phyloP scores from a whole-genome alignment of 140 eudicot species.

The Cichorium intybus region DNA sequence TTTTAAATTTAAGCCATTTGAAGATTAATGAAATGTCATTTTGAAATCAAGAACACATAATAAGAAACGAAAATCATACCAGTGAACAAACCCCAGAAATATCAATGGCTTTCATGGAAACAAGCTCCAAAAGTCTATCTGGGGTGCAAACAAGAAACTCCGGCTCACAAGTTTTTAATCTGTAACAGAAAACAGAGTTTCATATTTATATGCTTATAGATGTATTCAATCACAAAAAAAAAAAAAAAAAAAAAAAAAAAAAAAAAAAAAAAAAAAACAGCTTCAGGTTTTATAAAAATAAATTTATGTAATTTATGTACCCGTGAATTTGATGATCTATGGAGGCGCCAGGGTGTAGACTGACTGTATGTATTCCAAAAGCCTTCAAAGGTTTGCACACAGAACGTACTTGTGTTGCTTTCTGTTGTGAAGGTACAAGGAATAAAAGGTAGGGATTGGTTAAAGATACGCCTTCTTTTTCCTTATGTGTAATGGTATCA shows the following conservation, averaged over 20 bases:
- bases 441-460: slow-evolving; percentile 60
- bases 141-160: slow-evolving; percentile 90
- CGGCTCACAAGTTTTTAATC: slow-evolving; percentile 82
- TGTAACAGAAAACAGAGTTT: slow-evolving; percentile 26
- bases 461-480: slow-evolving; percentile 66
- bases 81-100: slow-evolving; percentile 61
- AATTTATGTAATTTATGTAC: slow-evolving; percentile 33
- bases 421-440: slow-evolving; percentile 78
- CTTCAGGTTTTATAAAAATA: background rate
- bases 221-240: background rate
- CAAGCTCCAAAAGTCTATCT: slow-evolving; percentile 82
- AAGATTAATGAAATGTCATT: background rate
- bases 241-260: background rate
- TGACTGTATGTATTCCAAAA: slow-evolving; percentile 80
- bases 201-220: too few relatives aligned
- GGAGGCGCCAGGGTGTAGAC: slow-evolving; percentile 80
- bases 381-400: slow-evolving; percentile 79
- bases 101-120: slow-evolving; percentile 60
- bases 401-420: slow-evolving; percentile 71
- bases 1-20: background rate
- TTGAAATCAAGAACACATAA: background rate
- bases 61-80: slow-evolving; percentile 40
- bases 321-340: slow-evolving; percentile 80
- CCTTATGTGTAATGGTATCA: slow-evolving; percentile 74
- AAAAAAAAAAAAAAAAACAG: background rate